Base-by-base conservation (phyloP, 2,329 filamentous ascomycete genomes). In the Neoscytalidium dimidiatum region DNA sequence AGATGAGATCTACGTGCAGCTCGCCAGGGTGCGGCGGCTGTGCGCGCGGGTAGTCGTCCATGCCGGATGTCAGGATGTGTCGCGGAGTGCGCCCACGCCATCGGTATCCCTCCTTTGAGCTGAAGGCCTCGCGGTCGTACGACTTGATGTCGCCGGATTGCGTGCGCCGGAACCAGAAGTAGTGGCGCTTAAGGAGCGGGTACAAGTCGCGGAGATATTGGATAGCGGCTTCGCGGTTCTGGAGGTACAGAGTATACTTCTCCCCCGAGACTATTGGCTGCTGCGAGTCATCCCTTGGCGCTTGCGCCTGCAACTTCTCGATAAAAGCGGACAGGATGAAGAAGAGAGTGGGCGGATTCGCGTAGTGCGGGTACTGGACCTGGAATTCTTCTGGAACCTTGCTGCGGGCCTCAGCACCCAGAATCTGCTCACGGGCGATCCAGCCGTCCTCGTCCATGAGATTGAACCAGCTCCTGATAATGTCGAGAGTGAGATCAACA, bases 361-460 rank as follows among this genome's bases (percentile, higher is more conserved):
- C 95, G 73, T 97, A 97, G 77, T 98, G 94, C 26, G 95, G 94
- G 74, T 98, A 98, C 74, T 98, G 95, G 14, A 93, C 86, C 72
- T 96, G 94, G 76, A 99, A 99, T 78, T 98, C 94, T 4, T 84
- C 78, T 0, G 95, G 95, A 1, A 99, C 95, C 79, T 97, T 98
- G 84, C 91, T 97, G 68, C 94, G 89, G 52, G 95, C 95, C 80
- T 99, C 95, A 2, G 86, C 79, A 1, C 95, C 95, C 2, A 99
- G 86, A 66, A 99, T 98, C 79, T 97, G 94, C 81, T 99, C 95
- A 60, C 95, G 90, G 3, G 90, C 92, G 74, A 99, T 98, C 95
- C 95, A 99, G 62, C 95, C 95, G 75, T 98, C 93, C 17, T 95
- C 91, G 69, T 99, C 95, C 86, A 98, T 97, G 19, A 96, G 86